These are phyloP conservation scores for maize (Zea mays) DNA, from an alignment of 176 grass and related monocot species.

Conservation along the genomic window DNA sequence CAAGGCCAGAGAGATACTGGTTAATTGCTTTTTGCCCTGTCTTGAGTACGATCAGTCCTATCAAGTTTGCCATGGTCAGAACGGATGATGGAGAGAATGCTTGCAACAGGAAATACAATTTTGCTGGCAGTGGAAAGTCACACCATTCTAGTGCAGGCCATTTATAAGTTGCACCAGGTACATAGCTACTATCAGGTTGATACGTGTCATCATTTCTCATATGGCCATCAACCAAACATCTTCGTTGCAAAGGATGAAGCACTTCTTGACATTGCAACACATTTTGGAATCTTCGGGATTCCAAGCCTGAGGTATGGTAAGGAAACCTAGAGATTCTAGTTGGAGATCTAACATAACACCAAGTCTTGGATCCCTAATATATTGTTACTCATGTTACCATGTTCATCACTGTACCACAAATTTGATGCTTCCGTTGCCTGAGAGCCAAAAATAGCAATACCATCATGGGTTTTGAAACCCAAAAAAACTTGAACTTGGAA, in stretches of 20 bases:
- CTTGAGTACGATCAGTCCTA: too few relatives aligned
- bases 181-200: too few relatives aligned
- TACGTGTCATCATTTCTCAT: too few relatives aligned
- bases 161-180: too few relatives aligned
- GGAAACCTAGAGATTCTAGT: conserved; percentile 48
- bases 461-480: conserved; percentile 47
- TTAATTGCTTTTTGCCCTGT: too few relatives aligned
- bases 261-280: conserved; percentile 98
- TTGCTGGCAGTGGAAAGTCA: too few relatives aligned
- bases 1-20: too few relatives aligned
- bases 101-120: too few relatives aligned
- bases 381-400: conserved; percentile 35
- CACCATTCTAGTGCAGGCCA: too few relatives aligned
- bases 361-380: conserved; percentile 43
- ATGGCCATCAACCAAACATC: conserved; percentile 41
- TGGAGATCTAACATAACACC: too few relatives aligned
- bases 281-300: conserved; percentile 70
- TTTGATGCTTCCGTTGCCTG: conserved; percentile 44
- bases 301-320: conserved; percentile 54
- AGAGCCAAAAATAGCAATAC: conserved; percentile 46
- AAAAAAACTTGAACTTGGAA: conserved; percentile 93
- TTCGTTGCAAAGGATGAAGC: conserved; percentile 40
- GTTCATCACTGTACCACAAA: conserved; percentile 44
- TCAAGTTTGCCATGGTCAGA: too few relatives aligned
- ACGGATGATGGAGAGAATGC: too few relatives aligned